Percentiles rank a stretch among this genome's conserved stretches.
Evolutionary conservation across 805 yeast species (phyloP).

Genomic region (Metschnikowia cubensis): DNA sequence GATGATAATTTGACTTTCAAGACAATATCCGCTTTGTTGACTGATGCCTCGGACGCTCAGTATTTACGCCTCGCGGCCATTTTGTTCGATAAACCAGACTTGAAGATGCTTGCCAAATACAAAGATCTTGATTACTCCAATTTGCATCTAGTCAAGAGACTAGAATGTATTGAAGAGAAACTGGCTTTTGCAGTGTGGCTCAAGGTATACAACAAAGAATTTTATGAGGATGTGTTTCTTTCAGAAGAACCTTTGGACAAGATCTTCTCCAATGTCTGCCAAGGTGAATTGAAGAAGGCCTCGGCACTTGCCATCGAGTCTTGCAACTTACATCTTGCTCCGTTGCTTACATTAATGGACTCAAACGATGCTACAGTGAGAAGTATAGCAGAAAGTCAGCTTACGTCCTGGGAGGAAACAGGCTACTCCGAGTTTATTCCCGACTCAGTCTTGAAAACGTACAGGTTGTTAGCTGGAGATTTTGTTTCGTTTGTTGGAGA

Average conservation of each 20-base stretch:
- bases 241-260: constrained; percentile 27
- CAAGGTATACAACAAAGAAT: constrained; percentile 34
- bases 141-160: constrained; percentile 13
- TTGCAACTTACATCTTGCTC: constrained; percentile 66
- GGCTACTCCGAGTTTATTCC: constrained; percentile 48
- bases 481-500: constrained; percentile 37
- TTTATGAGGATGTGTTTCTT: constrained; percentile 31
- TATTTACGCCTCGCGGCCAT: constrained; percentile 59
- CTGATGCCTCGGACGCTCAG: constrained; percentile 22
- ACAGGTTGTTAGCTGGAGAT: constrained; percentile 59
- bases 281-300: constrained; percentile 61
- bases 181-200: constrained; percentile 56
- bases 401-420: constrained; percentile 58
- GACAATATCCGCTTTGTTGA: constrained; percentile 14
- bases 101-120: constrained; percentile 3
- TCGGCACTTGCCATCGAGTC: constrained; percentile 55
- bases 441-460: constrained; percentile 49
- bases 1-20: constrained; percentile 16
- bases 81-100: constrained; percentile 41
- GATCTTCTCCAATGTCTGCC: constrained; percentile 47
- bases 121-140: constrained; percentile 13
- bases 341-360: constrained; percentile 63
- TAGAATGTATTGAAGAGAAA: constrained; percentile 32
- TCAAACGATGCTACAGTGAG: constrained; percentile 61
- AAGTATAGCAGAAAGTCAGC: constrained; percentile 54